These are phyloP conservation scores for Epicoccum sorghinum DNA, from an alignment of 2,329 filamentous ascomycete species.

Conservation along the genomic window DNA sequence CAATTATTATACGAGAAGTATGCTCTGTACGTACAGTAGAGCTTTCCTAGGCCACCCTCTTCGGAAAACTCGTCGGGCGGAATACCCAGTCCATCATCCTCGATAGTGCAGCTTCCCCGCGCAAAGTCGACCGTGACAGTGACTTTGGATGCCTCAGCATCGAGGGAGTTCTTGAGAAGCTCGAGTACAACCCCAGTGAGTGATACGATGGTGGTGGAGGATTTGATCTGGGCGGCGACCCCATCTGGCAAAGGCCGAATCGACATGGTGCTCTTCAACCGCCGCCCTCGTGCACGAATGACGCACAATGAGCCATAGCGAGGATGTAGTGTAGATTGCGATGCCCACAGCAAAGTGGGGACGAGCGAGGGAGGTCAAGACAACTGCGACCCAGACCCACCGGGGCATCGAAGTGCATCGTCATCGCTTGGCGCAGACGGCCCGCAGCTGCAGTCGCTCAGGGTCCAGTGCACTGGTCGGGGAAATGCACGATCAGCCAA, in stretches of 20 bases:
- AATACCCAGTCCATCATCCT: slow-evolving; percentile 87
- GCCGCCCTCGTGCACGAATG: slow-evolving; percentile 4
- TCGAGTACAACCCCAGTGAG: slow-evolving; percentile 74
- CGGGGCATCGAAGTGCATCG: slow-evolving; percentile 7
- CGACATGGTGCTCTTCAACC: slow-evolving; percentile 18
- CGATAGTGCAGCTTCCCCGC: slow-evolving; percentile 76
- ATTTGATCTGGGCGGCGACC: slow-evolving; percentile 80
- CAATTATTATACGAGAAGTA: slow-evolving; percentile 4
- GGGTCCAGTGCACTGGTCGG: not conserved
- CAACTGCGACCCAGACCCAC: slow-evolving; percentile 4
- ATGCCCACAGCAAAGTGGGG: slow-evolving; percentile 9
- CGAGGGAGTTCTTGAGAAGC: slow-evolving; percentile 82
- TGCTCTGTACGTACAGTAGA: slow-evolving; percentile 64
- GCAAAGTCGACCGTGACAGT: slow-evolving; percentile 74
- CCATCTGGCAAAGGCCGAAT: slow-evolving; percentile 74
- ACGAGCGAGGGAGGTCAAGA: slow-evolving; percentile 1
- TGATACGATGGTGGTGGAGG: slow-evolving; percentile 78
- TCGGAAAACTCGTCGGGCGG: slow-evolving; percentile 72
- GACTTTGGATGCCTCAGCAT: slow-evolving; percentile 74
- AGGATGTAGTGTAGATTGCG: not conserved
- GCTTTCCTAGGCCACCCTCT: slow-evolving; percentile 72
- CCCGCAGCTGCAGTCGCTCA: slow-evolving; percentile 7
- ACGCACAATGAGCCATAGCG: slow-evolving; percentile 7
- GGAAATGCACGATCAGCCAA: slow-evolving; percentile 18
- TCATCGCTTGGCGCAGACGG: slow-evolving; percentile 16